Base-by-base conservation (phyloP, 305 asterid species). In the Coffea humblotiana region DNA sequence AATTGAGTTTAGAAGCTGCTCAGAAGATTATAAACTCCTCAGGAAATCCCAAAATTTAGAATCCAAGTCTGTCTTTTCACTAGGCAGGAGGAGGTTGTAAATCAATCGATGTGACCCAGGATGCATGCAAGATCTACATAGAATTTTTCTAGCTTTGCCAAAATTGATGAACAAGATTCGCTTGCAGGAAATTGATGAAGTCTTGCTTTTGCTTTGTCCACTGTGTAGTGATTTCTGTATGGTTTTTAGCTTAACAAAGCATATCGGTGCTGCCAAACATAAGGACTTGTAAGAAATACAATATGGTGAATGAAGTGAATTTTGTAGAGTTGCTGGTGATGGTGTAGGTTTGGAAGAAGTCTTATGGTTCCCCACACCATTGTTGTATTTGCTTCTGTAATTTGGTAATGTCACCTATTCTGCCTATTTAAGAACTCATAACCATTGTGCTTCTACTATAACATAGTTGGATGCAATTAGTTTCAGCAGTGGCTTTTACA, bases 1-100 rank as follows among this genome's bases (percentile, higher is more conserved):
- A 94, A 63, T 78, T 94, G 79, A 85, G 94, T 45, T 69, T 78
- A 71, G 97, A 93, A 66, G 93, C 92, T 84, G 98, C 97, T 78
- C 85, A 72, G 87, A 85, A 82, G 43, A 86, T 90, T 48, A n/a
- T 90, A 78, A 85, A 85, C 80, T 85, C 90, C 6, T 71, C 25
- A 43, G 43, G 78, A 71, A 71, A 77, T n/a, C 23, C 45, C 40
- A 10, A 52, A 32, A 13, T n/a, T 67, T 75, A 56, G 75, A 21
- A 11, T 29, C 10, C 32, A 48, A 9, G 35, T 3, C n/a, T 4
- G 61, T 54, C 16, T 23, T 16, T 54, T 54, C 21, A 52, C 4
- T 15, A 56, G 63, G 63, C 63, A 18, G 63, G 9, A 4, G 25
- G 0, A 56, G 63, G n/a, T 56, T 56, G 63, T 18, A 18, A 19